Percentiles rank a stretch among this genome's conserved stretches.
Conservation (phyloP, 441 rosid species). For the Erodium texanum region DNA sequence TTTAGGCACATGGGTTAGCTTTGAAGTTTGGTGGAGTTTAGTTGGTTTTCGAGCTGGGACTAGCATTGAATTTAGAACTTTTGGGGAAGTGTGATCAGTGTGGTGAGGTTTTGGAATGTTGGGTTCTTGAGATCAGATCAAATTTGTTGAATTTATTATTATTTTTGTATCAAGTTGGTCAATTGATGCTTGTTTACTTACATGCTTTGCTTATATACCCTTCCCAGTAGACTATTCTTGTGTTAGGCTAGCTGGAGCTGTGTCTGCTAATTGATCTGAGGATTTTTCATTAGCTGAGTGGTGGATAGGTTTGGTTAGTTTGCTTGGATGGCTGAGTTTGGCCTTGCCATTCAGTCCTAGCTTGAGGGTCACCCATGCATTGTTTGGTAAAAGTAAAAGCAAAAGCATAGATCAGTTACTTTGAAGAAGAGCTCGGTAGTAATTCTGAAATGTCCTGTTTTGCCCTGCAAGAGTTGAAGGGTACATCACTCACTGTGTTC, state of each 20-base stretch:
- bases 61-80: slow-evolving; percentile 5
- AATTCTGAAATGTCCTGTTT: background rate
- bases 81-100: background rate
- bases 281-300: background rate
- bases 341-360: background rate
- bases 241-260: background rate
- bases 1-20: slow-evolving; percentile 6
- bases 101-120: background rate
- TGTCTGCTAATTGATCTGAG: background rate
- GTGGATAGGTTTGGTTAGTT: background rate
- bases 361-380: background rate
- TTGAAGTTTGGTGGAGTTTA: background rate
- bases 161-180: background rate
- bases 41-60: slow-evolving; percentile 15
- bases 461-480: background rate
- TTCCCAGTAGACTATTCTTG: too few species aligned
- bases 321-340: background rate
- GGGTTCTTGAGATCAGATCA: background rate
- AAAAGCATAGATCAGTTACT: background rate
- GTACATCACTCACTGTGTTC: background rate
- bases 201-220: too few species aligned
- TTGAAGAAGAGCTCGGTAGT: background rate
- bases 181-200: too few species aligned
- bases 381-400: too few species aligned
- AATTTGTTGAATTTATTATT: background rate